Evolutionary conservation across 2,329 filamentous ascomycete species (phyloP), one percentile per base, ranked within the genome.

Genomic region (Tolypocladium album): DNA sequence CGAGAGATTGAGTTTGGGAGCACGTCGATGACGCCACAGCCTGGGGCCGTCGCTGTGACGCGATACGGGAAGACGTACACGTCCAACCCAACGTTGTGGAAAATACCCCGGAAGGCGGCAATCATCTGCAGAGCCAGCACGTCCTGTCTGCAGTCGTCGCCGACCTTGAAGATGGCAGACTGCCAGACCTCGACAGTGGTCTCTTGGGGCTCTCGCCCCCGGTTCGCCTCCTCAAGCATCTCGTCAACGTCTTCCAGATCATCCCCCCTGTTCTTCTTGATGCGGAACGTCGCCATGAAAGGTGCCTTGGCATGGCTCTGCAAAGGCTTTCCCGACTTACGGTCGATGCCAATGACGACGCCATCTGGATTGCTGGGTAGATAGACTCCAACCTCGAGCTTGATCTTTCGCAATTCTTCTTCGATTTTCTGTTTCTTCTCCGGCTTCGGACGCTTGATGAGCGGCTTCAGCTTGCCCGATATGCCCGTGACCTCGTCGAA

Each of bases 361-460:
- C 94, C 94, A 65, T 99, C 95, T 0, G 94, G 94, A 70, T 99
- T 99, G 74, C 90, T 94, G 1, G 94, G 94, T 20, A 99, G 82
- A 72, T 99, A 99, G 8, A 99, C 95, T 20, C 94, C 94, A 50
- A 97, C 89, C 67, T 97, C 93, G 2, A 99, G 90, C 72, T 96
- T 88, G 74, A 99, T 97, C 74, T 96, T 96, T 65, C 94, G 90
- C 52, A 99, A 80, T 71, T 99, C 94, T 75, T 99, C 95, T 70
- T 97, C 94, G 64, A 99, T 99, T 78, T 97, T 99, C 70, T 94
- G 89, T 73, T 97, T 97, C 82, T 99, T 99, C 75, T 97, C 93
- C 2, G 92, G 89, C 74, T 99, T 99, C 47, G 88, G 87, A 61
- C 84, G 84, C 74, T 96, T 96, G 71, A 99, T 95, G 68, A 89